Conservation (phyloP, 1,284 basidiomycete genomes). For the Ceratobasidium sp. region DNA sequence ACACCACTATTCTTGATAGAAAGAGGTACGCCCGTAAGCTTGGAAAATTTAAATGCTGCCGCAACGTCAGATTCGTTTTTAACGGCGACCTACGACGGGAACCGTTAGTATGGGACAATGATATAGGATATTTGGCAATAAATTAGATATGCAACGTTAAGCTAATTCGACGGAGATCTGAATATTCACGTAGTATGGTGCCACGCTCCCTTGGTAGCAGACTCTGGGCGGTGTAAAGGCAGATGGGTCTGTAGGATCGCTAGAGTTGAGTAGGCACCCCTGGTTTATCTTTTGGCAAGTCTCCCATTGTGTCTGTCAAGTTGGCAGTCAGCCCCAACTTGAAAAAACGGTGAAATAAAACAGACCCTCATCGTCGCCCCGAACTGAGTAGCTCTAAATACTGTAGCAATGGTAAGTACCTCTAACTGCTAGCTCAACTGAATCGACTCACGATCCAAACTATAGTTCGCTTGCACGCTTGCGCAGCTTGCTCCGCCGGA, state of each 20-base stretch:
- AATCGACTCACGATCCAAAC: background rate
- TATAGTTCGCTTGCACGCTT: background rate
- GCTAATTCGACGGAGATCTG: conserved; percentile 7
- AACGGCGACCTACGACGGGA: conserved; percentile 62
- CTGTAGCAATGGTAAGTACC: background rate
- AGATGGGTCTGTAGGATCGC: background rate
- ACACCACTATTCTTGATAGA: conserved; percentile 66
- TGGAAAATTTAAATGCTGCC: conserved; percentile 61
- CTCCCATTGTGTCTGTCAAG: conserved; percentile 27
- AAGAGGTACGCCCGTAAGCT: conserved; percentile 59
- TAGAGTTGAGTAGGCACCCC: conserved; percentile 20
- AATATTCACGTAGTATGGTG: conserved; percentile 58
- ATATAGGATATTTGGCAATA: background rate
- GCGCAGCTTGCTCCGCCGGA: background rate
- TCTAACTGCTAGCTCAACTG: no score
- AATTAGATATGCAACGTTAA: background rate
- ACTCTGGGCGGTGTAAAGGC: conserved; percentile 49
- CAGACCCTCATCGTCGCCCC: conserved; percentile 2
- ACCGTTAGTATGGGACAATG: background rate
- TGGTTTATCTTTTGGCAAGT: conserved; percentile 32
- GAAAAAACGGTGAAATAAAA: background rate
- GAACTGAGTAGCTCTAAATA: background rate
- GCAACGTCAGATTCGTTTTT: conserved; percentile 58
- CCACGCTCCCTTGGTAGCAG: conserved; percentile 61
- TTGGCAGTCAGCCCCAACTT: no score